Conservation (phyloP, 495 filamentous ascomycete genomes). For the Trichodelitschia bisporula region DNA sequence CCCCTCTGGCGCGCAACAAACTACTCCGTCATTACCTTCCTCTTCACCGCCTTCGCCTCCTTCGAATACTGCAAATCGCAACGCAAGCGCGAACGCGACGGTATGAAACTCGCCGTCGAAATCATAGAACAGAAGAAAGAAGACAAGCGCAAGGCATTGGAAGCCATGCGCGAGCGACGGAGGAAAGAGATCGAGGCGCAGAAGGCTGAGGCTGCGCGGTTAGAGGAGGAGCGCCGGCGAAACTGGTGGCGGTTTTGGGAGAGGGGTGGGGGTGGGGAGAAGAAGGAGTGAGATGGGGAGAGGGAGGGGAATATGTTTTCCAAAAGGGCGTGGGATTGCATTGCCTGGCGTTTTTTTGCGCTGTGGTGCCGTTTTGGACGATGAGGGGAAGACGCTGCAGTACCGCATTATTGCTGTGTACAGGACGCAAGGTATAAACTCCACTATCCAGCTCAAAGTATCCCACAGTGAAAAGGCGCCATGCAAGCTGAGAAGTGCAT, state of each 20-base stretch:
- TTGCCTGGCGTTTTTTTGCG: too few species aligned
- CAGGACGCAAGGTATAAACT: too few species aligned
- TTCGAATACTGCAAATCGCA: neutral
- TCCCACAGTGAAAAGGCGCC: too few species aligned
- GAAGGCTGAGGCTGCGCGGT: neutral
- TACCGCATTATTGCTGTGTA: too few species aligned
- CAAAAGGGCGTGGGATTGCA: too few species aligned
- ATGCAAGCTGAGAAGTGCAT: too few species aligned
- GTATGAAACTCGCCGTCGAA: neutral
- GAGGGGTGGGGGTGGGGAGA: neutral
- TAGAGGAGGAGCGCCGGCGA: neutral
- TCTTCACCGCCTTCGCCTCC: neutral
- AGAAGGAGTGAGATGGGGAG: too few species aligned
- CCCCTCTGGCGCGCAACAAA: neutral
- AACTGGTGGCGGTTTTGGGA: neutral
- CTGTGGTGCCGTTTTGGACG: too few species aligned
- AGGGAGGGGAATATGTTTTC: too few species aligned
- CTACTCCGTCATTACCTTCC: neutral
- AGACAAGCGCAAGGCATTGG: neutral
- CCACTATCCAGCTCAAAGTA: too few species aligned
- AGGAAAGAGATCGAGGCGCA: neutral
- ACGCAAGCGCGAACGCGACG: neutral
- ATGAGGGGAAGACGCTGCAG: too few species aligned
- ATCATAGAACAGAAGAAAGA: neutral
- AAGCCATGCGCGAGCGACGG: neutral